Evolutionary conservation across 2,329 filamentous ascomycete species (phyloP), one percentile per base, ranked within the genome.

Genomic region (Fusarium sp.): DNA sequence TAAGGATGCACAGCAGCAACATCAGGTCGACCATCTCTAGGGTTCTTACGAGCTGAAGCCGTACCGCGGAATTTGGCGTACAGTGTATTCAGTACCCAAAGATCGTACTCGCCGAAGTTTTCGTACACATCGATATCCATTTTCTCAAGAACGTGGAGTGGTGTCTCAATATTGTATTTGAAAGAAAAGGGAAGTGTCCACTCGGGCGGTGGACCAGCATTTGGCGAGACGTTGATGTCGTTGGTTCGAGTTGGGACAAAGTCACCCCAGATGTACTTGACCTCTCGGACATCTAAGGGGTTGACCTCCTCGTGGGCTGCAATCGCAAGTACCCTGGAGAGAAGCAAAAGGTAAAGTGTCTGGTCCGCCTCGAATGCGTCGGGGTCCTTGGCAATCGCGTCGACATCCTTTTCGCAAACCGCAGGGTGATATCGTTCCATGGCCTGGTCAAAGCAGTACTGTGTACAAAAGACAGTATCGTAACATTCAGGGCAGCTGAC

Each of bases 11-110:
- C 94, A 28, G 95, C 95, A 28, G 93, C 93, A 7, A 97, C 92
- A 75, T 98, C 96, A 0, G 96, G 95, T 12, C 93, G 89, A 5
- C 94, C 93, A 68, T 95, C 92, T 72, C 88, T 87, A 0, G 86
- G 86, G 66, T 88, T 93, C 72, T 96, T 90, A 41, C 93, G 88
- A 7, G 94, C 95, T 4, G 93, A 97, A 0, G 96, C 96, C 0
- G 94, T 97, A 55, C 93, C 96, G 25, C 96, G 89, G 79, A 98
- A 97, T 78, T 98, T 98, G 70, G 92, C 89, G 78, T 95, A 97
- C 7, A 98, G 85, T 0, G 94, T 97, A 80, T 98, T 97, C 76
- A 97, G 87, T 18, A 98, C 87, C 93, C 93, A 96, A 9, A 92
- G 80, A 73, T 94, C 92, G 77, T 92, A 90, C 25, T 83, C 80